Conservation (phyloP, 2,329 filamentous ascomycete genomes). For the Blastomyces gilchristii region DNA sequence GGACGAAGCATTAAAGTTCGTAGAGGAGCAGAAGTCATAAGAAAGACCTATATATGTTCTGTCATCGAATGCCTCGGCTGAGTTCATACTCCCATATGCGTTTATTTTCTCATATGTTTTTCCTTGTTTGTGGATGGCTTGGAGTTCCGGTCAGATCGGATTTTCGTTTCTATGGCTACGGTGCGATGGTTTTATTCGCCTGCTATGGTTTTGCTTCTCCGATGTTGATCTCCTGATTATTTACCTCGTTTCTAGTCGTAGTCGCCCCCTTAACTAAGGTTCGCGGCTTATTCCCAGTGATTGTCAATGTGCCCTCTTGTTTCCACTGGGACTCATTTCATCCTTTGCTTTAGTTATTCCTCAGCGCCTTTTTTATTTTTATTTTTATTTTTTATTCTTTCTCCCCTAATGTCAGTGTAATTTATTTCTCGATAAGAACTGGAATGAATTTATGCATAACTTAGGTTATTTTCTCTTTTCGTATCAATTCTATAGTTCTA, state of each 20-base stretch:
- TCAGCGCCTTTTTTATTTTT: background rate
- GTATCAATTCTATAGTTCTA: background rate
- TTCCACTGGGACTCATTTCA: too few relatives aligned
- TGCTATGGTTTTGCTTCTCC: background rate
- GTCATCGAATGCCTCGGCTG: constrained; percentile 9
- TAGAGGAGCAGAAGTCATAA: constrained; percentile 64
- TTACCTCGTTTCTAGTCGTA: background rate
- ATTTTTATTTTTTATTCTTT: too few relatives aligned
- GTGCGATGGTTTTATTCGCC: background rate
- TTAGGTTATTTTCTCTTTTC: background rate
- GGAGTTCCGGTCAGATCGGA: constrained; percentile 1
- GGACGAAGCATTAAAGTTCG: constrained; percentile 84
- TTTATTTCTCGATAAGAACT: background rate
- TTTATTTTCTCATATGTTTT: background rate
- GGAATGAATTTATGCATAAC: background rate
- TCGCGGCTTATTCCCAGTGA: background rate
- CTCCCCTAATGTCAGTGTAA: background rate
- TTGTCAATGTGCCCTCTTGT: background rate
- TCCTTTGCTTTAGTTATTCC: background rate
- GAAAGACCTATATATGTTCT: background rate
- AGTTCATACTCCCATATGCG: background rate
- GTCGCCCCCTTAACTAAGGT: background rate
- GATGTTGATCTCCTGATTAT: background rate
- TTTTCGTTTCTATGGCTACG: background rate
- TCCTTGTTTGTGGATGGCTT: constrained; percentile 1